Conservation (phyloP, 768 basidiomycete genomes). For the Kwoniella shandongensis region DNA sequence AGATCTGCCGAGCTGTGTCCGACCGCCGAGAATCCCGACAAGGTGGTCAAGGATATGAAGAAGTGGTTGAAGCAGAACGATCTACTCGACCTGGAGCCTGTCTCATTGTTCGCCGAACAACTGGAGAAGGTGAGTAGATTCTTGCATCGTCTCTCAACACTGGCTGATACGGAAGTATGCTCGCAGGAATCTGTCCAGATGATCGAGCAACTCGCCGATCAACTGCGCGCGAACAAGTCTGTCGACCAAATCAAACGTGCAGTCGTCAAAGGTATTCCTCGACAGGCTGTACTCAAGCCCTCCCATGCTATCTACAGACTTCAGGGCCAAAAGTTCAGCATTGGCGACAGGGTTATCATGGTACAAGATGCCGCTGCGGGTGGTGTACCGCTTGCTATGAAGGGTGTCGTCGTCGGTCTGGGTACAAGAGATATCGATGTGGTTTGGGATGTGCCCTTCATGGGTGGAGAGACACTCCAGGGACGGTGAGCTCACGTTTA, state of each 20-base stretch:
- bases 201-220: constrained; percentile 75
- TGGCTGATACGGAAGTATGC: neutral
- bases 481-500: constrained; percentile 62
- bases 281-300: constrained; percentile 90
- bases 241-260: constrained; percentile 76
- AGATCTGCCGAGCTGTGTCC: constrained; percentile 65
- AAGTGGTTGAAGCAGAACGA: constrained; percentile 83
- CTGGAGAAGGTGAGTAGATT: constrained; percentile 68
- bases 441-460: constrained; percentile 92
- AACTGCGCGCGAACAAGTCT: constrained; percentile 64
- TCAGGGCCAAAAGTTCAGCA: constrained; percentile 78
- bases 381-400: constrained; percentile 81
- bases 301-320: constrained; percentile 83
- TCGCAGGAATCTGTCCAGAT: constrained; percentile 70
- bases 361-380: constrained; percentile 80
- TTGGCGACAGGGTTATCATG: constrained; percentile 95
- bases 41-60: constrained; percentile 71
- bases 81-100: constrained; percentile 85
- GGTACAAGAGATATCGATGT: constrained; percentile 87
- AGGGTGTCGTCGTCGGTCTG: constrained; percentile 90
- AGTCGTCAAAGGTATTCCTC: constrained; percentile 88
- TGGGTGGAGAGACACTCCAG: constrained; percentile 82
- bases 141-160: neutral
- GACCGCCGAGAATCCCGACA: constrained; percentile 64
- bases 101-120: constrained; percentile 87